These are phyloP conservation scores for Colletotrichum spinosum DNA, from an alignment of 2,329 filamentous ascomycete genomes.

Conservation along the genomic window DNA sequence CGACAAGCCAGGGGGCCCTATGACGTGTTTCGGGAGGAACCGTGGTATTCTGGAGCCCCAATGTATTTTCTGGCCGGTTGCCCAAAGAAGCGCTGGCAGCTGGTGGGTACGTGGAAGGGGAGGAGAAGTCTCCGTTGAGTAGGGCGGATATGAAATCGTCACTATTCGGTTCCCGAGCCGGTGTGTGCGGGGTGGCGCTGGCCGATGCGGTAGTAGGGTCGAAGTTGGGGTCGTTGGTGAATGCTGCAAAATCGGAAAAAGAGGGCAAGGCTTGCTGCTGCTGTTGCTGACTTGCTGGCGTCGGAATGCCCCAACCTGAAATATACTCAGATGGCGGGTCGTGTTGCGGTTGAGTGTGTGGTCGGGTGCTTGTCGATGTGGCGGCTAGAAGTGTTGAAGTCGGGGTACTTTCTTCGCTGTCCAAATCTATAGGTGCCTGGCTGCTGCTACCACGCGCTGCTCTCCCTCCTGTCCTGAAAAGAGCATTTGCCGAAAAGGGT, in stretches of 20 bases:
- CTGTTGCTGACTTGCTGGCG: slow-evolving; percentile 4
- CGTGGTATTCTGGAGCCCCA: slow-evolving; percentile 1
- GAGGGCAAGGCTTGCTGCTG: slow-evolving; percentile 29
- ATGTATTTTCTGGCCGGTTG: slow-evolving; percentile 10
- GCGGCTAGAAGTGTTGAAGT: slow-evolving; percentile 18
- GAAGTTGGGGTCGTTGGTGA: slow-evolving; percentile 20
- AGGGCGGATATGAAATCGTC: slow-evolving; percentile 44
- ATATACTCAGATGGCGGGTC: neutral
- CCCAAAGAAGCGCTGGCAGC: slow-evolving; percentile 41
- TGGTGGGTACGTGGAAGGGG: slow-evolving; percentile 50
- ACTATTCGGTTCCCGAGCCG: slow-evolving; percentile 19
- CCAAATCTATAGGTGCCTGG: slow-evolving; percentile 33
- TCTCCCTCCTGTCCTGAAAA: slow-evolving; percentile 4
- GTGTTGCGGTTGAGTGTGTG: slow-evolving; percentile 2
- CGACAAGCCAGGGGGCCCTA: neutral
- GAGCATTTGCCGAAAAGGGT: slow-evolving; percentile 8
- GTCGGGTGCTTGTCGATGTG: slow-evolving; percentile 2
- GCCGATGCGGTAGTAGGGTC: slow-evolving; percentile 11
- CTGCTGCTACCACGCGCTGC: slow-evolving; percentile 28
- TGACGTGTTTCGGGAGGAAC: slow-evolving; percentile 6
- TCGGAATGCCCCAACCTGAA: neutral
- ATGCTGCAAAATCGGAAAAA: slow-evolving; percentile 27
- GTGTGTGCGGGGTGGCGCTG: slow-evolving; percentile 37
- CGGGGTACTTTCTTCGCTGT: slow-evolving; percentile 24
- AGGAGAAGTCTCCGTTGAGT: slow-evolving; percentile 47